A percentile compares a stretch with the other conserved stretches of the same genome.
Conservation (phyloP, 164 flowering plant species). For the Sextonia rubra region DNA sequence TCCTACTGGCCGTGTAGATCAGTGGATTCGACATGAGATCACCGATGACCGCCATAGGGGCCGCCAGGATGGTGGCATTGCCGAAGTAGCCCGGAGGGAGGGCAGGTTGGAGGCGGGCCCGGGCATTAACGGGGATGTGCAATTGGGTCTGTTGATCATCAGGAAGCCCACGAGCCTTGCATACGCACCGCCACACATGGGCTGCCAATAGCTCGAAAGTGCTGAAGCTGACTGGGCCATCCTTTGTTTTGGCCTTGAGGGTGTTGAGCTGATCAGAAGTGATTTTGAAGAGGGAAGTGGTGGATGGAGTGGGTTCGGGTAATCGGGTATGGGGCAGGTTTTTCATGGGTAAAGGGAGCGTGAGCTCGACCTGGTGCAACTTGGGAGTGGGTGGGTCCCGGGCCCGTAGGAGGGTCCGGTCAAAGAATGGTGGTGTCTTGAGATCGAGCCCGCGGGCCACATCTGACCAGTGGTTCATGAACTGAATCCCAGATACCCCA, state of each 20-base stretch:
- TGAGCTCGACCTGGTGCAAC: constrained; percentile 64
- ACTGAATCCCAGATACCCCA: constrained; percentile 65
- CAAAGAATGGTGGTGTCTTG: constrained; percentile 47
- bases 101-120: constrained; percentile 46
- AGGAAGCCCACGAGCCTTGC: constrained; percentile 49
- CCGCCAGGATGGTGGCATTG: constrained; percentile 54
- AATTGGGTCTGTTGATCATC: constrained; percentile 51
- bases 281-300: constrained; percentile 40
- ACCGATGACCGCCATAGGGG: constrained; percentile 47
- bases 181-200: constrained; percentile 58
- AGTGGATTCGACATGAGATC: constrained; percentile 46
- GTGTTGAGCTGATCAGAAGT: constrained; percentile 38
- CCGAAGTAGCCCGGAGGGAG: constrained; percentile 67
- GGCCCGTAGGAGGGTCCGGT: constrained; percentile 59
- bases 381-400: constrained; percentile 54
- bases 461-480: constrained; percentile 63
- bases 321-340: constrained; percentile 10
- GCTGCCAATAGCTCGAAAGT: constrained; percentile 64
- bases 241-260: constrained; percentile 47
- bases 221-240: constrained; percentile 39
- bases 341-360: constrained; percentile 37
- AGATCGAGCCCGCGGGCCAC: constrained; percentile 55
- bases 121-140: constrained; percentile 58
- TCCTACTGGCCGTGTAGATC: constrained; percentile 42
- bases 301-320: constrained; percentile 16